Evolutionary conservation across 1,139 yeast species (phyloP).

Genomic region (Entelexis sorbosivorans): DNA sequence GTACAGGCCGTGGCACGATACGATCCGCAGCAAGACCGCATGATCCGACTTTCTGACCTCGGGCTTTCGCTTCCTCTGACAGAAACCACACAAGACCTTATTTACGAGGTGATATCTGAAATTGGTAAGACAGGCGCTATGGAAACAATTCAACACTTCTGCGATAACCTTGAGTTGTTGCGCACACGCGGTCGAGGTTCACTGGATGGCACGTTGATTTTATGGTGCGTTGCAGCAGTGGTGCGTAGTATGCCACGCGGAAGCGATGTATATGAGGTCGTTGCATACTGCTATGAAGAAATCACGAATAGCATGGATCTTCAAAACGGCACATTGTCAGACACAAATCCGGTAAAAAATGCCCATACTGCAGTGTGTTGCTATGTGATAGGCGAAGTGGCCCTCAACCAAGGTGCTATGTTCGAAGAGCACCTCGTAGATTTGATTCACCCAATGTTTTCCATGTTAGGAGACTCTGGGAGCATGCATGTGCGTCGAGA

Average conservation of each 20-base stretch:
- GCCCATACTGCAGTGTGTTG: conserved; percentile 30
- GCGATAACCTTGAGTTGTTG: conserved; percentile 3
- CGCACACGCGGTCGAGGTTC: conserved; percentile 3
- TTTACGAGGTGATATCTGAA: not conserved
- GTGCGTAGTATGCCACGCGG: conserved; percentile 22
- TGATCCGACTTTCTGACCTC: conserved; percentile 5
- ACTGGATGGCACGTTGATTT: conserved; percentile 7
- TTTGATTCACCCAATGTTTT: conserved; percentile 45
- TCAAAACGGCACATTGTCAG: not conserved
- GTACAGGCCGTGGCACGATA: not conserved
- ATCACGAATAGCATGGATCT: conserved; percentile 9
- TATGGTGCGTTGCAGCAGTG: conserved; percentile 26
- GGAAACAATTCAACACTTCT: not conserved
- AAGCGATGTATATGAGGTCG: conserved; percentile 21
- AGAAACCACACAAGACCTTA: not conserved
- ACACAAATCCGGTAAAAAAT: conserved; percentile 1
- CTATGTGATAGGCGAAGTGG: conserved; percentile 35
- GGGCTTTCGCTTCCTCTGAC: conserved; percentile 10
- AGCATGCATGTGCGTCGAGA: conserved; percentile 34
- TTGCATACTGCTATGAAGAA: conserved; percentile 20
- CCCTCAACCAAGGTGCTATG: conserved; percentile 33
- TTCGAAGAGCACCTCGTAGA: conserved; percentile 45
- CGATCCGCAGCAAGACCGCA: not conserved
- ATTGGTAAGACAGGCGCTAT: not conserved
- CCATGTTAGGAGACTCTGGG: conserved; percentile 42